Base-by-base conservation (phyloP, 1,284 basidiomycete species). In the Kalmanozyma brasiliensis region DNA sequence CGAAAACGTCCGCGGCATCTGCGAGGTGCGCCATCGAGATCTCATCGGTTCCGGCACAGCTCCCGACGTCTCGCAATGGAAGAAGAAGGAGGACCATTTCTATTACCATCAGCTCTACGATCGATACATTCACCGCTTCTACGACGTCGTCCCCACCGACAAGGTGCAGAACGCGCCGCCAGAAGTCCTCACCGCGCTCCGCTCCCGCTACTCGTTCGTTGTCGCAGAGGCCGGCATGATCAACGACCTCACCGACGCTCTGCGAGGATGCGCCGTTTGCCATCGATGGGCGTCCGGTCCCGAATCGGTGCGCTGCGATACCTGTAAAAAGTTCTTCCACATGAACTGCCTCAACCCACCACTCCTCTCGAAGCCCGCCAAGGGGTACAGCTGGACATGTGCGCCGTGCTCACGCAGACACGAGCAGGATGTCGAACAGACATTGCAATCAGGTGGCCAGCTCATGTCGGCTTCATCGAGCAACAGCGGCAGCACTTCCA, bases 381-480 rank as follows among this genome's bases (percentile, higher is more conserved):
- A 94, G 69, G 96, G 96, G 22, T 98, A 97, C 84, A 93, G 92
- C 30, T 98, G 95, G 95, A 93, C 93, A 4, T 98, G 96, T 77
- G 92, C 92, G 0, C 91, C 92, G 0, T 98, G 95, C 82, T 92
- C 93, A 3, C 87, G 89, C 46, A 87, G 88, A 74, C 91, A 95
- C 78, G 93, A 93, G 74, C 90, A 93, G 76, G 90, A 92, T 77
- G 91, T 94, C 29, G 91, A 92, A 53, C 63, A 66, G 17, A 63
- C 61, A 1, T 51, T 68, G n/a, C 52, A 64, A n/a, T 53, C 51
- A 0, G 67, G 67, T 11, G 63, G 62, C 8, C 60, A 57, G 44
- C 49, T 69, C 23, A 46, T 57, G 22, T 52, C 60, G 17, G 22
- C 51, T 16, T 56, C 48, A 3, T 35, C 48, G 23, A 52, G 49